Evolutionary conservation across 495 filamentous ascomycete species (phyloP), one percentile per base, ranked within the genome.

Genomic region (Podospora appendiculata): DNA sequence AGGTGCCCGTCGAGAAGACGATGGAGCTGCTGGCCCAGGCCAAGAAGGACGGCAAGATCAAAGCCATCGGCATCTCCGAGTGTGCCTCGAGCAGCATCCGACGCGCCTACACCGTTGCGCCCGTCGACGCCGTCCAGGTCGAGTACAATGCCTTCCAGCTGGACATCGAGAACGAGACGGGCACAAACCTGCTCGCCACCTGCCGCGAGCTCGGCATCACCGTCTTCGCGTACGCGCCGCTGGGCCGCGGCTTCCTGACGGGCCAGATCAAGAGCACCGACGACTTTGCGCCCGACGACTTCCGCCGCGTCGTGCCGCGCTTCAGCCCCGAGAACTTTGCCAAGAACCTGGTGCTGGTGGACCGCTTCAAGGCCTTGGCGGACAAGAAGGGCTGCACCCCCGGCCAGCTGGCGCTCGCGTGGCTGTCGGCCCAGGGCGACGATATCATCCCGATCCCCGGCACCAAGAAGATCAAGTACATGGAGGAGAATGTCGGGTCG

Each of bases 181-280:
- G 25, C 25, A 25, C 25, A 5, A 25, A 25, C 25, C 25, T 25
- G 25, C 25, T 25, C 25, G 25, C 25, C 2, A 25, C 25, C 25
- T 25, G 25, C 25, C 25, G 25, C 25, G 25, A 25, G 25, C 25
- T 25, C 5, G 25, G 25, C 25, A 25, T 25, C 5, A 25, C 25
- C 5, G 25, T 25, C 25, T 25, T 25, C 25, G 25, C 25, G 25
- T 25, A 25, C 5, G 25, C 25, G 25, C 25, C 25, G 25, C 25
- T 25, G 2, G 25, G 25, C 25, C 25, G 74, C 4, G 76, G 77
- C 12, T 53, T 79, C 44, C 41, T 79, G 40, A 76, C 85, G 6
- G 75, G 81, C 39, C 89, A 86, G 0, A 87, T 95, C 53, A 74
- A 84, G 18, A 73, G 79, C 56, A 84, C 86, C 0, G 87, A 87